These are phyloP conservation scores for Neolentinus lepideus DNA, from an alignment of 1,284 basidiomycete genomes.

Conservation along the genomic window DNA sequence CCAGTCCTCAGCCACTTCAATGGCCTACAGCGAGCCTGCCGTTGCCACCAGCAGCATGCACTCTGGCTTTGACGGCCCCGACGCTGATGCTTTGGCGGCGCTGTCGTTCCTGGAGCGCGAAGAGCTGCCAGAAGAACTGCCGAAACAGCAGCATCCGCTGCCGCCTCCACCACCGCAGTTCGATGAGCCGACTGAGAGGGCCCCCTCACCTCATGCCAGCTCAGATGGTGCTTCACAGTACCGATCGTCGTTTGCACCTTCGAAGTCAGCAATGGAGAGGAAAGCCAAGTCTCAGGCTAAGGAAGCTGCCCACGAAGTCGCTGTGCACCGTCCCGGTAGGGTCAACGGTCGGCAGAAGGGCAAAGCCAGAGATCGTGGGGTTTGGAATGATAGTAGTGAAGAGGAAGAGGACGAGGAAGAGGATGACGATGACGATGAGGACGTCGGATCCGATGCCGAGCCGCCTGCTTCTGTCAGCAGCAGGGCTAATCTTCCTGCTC, in stretches of 20 bases:
- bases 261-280: conserved; percentile 73
- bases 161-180: conserved; percentile 20
- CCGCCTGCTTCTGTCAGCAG: conserved; percentile 28
- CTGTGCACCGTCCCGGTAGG: conserved; percentile 65
- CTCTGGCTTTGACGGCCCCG: conserved; percentile 33
- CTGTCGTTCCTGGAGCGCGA: conserved; percentile 64
- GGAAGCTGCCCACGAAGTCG: conserved; percentile 70
- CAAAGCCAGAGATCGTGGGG: conserved; percentile 33
- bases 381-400: conserved; percentile 73
- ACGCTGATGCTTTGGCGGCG: conserved; percentile 70
- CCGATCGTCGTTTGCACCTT: conserved; percentile 80
- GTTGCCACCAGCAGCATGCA: background rate
- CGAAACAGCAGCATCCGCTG: conserved; percentile 13
- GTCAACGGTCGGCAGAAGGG: conserved; percentile 51
- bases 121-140: conserved; percentile 23
- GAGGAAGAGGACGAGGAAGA: conserved; percentile 79
- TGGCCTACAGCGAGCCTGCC: background rate
- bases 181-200: conserved; percentile 15
- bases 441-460: conserved; percentile 57
- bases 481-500: conserved; percentile 8
- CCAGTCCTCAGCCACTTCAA: background rate
- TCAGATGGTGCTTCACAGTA: conserved; percentile 30
- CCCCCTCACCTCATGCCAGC: conserved; percentile 21
- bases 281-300: conserved; percentile 79
- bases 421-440: conserved; percentile 64